Conservation (phyloP, 495 filamentous ascomycete species). For the Tuber magnatum region DNA sequence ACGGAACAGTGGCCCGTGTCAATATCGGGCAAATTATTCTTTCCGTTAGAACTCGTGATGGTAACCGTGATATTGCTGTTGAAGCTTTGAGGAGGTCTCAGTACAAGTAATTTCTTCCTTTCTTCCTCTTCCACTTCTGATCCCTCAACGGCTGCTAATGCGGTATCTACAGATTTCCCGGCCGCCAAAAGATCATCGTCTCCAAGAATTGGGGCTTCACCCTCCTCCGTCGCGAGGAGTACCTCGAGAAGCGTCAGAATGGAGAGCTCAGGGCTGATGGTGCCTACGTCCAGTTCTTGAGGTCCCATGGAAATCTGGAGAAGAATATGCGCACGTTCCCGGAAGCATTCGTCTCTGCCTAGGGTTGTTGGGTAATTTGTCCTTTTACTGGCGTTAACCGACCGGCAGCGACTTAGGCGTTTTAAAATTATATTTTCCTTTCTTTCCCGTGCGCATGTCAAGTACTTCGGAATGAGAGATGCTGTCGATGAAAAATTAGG, state of each 20-base stretch:
- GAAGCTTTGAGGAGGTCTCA: constrained; percentile 95
- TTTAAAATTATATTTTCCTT: neutral
- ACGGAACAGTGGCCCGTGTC: constrained; percentile 92
- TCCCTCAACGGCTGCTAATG: neutral
- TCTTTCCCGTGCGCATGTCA: neutral
- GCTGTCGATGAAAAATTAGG: neutral
- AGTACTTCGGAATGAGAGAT: neutral
- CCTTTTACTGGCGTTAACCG: neutral
- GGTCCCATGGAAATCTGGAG: constrained; percentile 73
- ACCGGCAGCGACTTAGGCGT: neutral
- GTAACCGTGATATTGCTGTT: constrained; percentile 76
- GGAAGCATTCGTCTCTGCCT: constrained; percentile 59
- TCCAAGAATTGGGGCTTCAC: constrained; percentile 99
- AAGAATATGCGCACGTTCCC: constrained; percentile 88
- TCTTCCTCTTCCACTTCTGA: neutral
- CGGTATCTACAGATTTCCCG: constrained; percentile 59
- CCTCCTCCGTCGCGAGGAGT: constrained; percentile 88
- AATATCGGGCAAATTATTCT: constrained; percentile 97
- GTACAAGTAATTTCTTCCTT: constrained; percentile 62
- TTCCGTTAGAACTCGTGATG: constrained; percentile 87
- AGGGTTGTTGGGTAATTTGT: neutral
- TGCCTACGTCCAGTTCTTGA: constrained; percentile 96
- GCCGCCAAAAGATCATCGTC: constrained; percentile 99
- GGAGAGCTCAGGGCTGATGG: constrained; percentile 86
- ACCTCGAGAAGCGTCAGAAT: constrained; percentile 77